Evolutionary conservation across 2,329 filamentous ascomycete species (phyloP).

Genomic region (Boeremia exigua): DNA sequence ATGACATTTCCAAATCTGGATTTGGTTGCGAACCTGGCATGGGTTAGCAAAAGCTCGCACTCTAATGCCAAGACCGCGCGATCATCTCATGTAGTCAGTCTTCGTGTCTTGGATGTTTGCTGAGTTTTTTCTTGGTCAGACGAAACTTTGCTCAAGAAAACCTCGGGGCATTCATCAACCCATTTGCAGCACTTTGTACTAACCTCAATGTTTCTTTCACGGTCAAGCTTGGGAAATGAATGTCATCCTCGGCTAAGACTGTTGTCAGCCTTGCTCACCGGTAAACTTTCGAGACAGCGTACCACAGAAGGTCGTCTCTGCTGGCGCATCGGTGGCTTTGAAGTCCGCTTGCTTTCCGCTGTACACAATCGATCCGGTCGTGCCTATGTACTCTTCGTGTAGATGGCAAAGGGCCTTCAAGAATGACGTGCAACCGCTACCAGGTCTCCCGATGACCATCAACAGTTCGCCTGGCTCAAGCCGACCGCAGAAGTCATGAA

Average conservation of each 20-base stretch:
- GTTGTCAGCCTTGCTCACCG: not conserved
- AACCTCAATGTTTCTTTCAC: constrained; percentile 6
- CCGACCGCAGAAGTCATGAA: constrained; percentile 1
- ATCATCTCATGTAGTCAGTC: not conserved
- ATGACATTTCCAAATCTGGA: constrained; percentile 7
- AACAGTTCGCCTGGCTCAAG: constrained; percentile 5
- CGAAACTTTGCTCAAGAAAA: not conserved
- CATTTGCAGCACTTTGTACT: not conserved
- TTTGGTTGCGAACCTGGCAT: constrained; percentile 3
- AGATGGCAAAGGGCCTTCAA: constrained; percentile 7
- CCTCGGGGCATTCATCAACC: not conserved
- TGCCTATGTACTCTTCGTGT: constrained; percentile 7
- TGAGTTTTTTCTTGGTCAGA: no score
- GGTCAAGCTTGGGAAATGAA: constrained; percentile 10
- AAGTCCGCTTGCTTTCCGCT: constrained; percentile 2
- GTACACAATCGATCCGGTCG: constrained; percentile 2
- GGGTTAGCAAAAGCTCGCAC: not conserved
- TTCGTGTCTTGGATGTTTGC: not conserved
- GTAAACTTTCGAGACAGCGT: not conserved
- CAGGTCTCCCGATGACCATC: constrained; percentile 4
- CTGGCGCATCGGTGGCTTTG: constrained; percentile 2
- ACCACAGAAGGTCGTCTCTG: constrained; percentile 9
- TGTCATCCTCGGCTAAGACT: constrained; percentile 4
- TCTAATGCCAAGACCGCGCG: not conserved
- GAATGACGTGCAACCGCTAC: constrained; percentile 6